phyloP scores from a whole-genome alignment of 2,329 filamentous ascomycete genomes.

The Dothiorella sarmentorum region DNA sequence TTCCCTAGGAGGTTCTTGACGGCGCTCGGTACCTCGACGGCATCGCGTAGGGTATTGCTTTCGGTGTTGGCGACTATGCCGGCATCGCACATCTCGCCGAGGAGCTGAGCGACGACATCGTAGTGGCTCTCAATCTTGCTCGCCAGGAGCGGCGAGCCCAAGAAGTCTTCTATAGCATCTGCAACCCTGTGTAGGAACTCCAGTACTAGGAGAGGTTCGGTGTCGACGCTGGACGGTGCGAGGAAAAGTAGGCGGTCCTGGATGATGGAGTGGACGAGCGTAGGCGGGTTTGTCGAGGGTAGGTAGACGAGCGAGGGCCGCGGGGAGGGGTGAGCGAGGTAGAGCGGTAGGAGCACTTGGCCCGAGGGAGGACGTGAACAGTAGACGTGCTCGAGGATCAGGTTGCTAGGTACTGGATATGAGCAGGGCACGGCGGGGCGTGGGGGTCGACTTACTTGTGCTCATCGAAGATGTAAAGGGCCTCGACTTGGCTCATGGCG shows the following conservation, averaged over 20 bases:
- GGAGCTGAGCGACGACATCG: conserved; percentile 87
- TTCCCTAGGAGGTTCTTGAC: conserved; percentile 85
- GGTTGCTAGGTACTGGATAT: conserved; percentile 58
- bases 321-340: conserved; percentile 75
- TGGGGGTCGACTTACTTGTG: conserved; percentile 62
- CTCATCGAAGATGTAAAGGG: conserved; percentile 95
- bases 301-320: conserved; percentile 85
- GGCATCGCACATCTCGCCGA: conserved; percentile 95
- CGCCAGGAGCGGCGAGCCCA: conserved; percentile 81
- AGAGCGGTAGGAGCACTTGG: conserved; percentile 74
- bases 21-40: conserved; percentile 87
- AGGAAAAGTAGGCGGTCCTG: conserved; percentile 86
- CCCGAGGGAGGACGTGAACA: conserved; percentile 75
- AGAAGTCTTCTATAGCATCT: conserved; percentile 90
- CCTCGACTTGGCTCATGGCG: conserved; percentile 73
- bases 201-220: conserved; percentile 82
- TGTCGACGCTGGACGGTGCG: conserved; percentile 78
- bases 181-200: conserved; percentile 93
- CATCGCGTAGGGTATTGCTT: conserved; percentile 84
- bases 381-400: conserved; percentile 87
- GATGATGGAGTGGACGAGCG: conserved; percentile 80
- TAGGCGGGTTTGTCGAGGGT: conserved; percentile 75
- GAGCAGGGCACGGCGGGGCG: background rate
- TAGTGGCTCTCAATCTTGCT: conserved; percentile 86
- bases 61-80: conserved; percentile 88